Evolutionary conservation across 2,329 filamentous ascomycete species (phyloP), one percentile per base, ranked within the genome.

Genomic region (Neofusicoccum kwambonambiense): DNA sequence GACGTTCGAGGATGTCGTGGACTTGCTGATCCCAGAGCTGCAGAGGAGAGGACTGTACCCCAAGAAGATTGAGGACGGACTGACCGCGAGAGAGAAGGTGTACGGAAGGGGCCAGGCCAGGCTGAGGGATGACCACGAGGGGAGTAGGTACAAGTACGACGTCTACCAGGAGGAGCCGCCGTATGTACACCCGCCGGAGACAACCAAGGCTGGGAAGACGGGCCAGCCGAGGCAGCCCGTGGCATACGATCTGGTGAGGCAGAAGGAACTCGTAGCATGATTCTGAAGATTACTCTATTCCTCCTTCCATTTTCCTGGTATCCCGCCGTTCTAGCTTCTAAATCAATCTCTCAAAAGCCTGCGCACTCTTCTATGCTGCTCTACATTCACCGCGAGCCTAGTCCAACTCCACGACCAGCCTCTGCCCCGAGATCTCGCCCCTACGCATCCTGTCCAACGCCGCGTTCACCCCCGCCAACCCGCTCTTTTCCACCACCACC

Each of bases 351-450:
- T n/a, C n/a, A 17, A n/a, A 19, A 22, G 9, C 19, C 34, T 39
- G 22, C 15, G 11, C 7, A 11, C 22, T 22, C 22, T 22, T 22
- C 22, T 22, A 22, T 22, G 22, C 22, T 22, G 22, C 3, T 22
- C 22, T 22, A 22, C 22, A 22, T 22, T 22, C 22, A 22, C 22
- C 22, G 22, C 22, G 3, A 22, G 22, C n/a, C 13, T 5, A 81
- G 86, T 56, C 45, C 47, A 57, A 41, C 41, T 54, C 52, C 12
- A 91, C 86, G 17, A 92, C 87, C 56, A 92, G 78, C 54, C 89
- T 84, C 12, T 88, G 89, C 0, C 90, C 90, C 57, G 87, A 87
- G 8, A 90, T 85, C 64, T 87, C 86, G 0, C 89, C 88, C 65
- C 82, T 83, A 13, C 89, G 81, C 82, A 92, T 84, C 4, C 83